Evolutionary conservation across 805 yeast genomes (phyloP), one percentile per base, ranked within the genome.

Genomic region (Ogataea haglerorum): DNA sequence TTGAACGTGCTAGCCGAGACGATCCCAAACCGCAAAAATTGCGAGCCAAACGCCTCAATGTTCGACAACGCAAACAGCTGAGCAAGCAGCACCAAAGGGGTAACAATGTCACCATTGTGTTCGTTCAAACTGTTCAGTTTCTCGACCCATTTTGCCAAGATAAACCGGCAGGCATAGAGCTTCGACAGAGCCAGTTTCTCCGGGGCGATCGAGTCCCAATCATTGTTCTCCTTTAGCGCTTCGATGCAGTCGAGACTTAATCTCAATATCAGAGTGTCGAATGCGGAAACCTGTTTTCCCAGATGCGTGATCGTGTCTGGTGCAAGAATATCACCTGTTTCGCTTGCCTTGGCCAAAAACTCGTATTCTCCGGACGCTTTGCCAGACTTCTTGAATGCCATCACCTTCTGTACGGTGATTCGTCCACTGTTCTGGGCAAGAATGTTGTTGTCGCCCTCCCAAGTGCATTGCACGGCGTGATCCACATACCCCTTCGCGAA

Each of bases 381-480:
- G 42, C 75, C 76, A 40, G 66, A 61, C 37, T 67, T 63, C 25
- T 66, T 48, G 23, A 43, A 48, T 6, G 56, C 53, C 36, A 67
- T 57, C 18, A 72, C 70, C 43, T 68, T 64, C 61, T 76, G 83
- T 48, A 81, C 68, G 28, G 82, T 69, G 18, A 93, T 78, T 61
- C 91, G 81, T 43, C 96, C 97, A 44, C 88, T 78, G 39, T 88
- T 82, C 64, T 87, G 78, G 2, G 89, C 85, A 49, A 90, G 72
- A 31, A 90, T 83, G 56, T 81, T 89, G 69, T 90, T 90, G 64
- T 90, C 97, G 64, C 97, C 97, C 69, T 90, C 97, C 97, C 97
- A 90, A 14, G 97, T 90, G 65, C 96, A 89, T 68, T 90, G 96
- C 29, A 90, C 96, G n/a, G 85, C 96, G 87, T 95, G 91, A 63